A percentile compares a stretch with the other conserved stretches of the same genome.
These are phyloP conservation scores for Sanghuangporus baumii DNA, from an alignment of 1,284 basidiomycete species.

Conservation along the genomic window DNA sequence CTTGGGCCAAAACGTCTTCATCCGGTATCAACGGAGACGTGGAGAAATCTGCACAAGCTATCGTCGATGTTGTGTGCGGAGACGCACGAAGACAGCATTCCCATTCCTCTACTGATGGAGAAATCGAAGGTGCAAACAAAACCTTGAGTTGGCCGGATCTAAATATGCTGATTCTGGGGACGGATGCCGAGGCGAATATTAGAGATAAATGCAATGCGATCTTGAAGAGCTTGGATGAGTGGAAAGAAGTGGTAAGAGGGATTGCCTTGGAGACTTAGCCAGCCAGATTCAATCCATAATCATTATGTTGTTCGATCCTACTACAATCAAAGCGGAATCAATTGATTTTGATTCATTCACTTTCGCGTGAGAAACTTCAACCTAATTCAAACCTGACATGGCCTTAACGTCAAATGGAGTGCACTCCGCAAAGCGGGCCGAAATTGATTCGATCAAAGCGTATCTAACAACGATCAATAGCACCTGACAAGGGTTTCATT, in stretches of 20 bases:
- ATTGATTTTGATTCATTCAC: no score
- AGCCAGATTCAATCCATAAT: no score
- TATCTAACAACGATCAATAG: no score
- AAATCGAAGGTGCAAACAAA: neutral
- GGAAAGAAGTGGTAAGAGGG: conserved; percentile 17
- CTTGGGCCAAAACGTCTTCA: neutral
- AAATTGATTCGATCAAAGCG: no score
- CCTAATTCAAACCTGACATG: no score
- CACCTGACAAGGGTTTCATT: no score
- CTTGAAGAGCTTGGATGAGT: conserved; percentile 15
- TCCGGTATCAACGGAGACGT: conserved; percentile 11
- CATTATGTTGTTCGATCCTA: no score
- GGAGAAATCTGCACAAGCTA: conserved; percentile 5
- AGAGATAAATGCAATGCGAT: conserved; percentile 14
- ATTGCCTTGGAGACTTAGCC: conserved; percentile 10
- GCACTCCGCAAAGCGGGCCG: no score
- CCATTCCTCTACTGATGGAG: neutral
- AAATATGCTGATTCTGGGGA: conserved; percentile 17
- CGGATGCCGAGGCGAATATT: conserved; percentile 18
- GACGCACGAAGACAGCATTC: neutral
- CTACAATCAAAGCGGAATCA: no score
- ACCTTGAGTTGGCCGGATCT: conserved; percentile 13
- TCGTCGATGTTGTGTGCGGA: conserved; percentile 11
- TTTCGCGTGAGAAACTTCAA: no score
- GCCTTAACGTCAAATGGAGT: no score